Conservation (phyloP, 2,329 filamentous ascomycete genomes). For the Aspergillus sp. region DNA sequence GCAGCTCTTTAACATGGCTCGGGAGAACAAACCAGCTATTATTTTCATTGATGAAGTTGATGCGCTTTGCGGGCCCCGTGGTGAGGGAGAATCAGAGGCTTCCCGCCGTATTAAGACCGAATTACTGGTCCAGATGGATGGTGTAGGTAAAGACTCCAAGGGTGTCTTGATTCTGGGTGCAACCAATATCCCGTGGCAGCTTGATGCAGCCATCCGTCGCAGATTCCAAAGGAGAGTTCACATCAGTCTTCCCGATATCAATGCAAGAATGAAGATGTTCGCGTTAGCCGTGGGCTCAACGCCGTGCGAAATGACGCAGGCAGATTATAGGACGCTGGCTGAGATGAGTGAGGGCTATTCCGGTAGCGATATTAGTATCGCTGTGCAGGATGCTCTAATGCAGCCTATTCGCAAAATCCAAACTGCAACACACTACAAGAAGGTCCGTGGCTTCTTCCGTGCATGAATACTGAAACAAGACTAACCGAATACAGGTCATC, state of each 20-base stretch:
- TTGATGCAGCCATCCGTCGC: constrained; percentile 89
- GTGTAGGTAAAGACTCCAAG: constrained; percentile 90
- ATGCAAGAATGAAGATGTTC: constrained; percentile 90
- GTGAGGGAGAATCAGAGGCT: constrained; percentile 94
- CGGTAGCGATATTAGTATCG: constrained; percentile 90
- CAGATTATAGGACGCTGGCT: constrained; percentile 74
- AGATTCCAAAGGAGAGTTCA: constrained; percentile 95
- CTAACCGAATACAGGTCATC: constrained; percentile 50
- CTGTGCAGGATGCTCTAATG: constrained; percentile 94
- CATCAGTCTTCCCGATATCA: constrained; percentile 81
- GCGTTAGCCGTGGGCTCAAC: constrained; percentile 90
- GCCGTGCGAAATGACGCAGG: constrained; percentile 69
- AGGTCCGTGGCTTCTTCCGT: constrained; percentile 47
- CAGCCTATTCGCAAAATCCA: constrained; percentile 95
- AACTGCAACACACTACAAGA: constrained; percentile 95
- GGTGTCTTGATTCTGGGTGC: constrained; percentile 92
- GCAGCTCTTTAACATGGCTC: constrained; percentile 92
- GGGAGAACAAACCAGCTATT: constrained; percentile 95
- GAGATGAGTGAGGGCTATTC: constrained; percentile 88
- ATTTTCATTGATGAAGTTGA: constrained; percentile 99
- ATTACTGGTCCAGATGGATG: constrained; percentile 97
- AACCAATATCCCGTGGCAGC: constrained; percentile 98
- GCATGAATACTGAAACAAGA: constrained; percentile 4
- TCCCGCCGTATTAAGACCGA: constrained; percentile 98
- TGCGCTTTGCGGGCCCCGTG: constrained; percentile 84